Conservation (phyloP, 2,329 filamentous ascomycete genomes). For the Colletotrichum euphorbiae region DNA sequence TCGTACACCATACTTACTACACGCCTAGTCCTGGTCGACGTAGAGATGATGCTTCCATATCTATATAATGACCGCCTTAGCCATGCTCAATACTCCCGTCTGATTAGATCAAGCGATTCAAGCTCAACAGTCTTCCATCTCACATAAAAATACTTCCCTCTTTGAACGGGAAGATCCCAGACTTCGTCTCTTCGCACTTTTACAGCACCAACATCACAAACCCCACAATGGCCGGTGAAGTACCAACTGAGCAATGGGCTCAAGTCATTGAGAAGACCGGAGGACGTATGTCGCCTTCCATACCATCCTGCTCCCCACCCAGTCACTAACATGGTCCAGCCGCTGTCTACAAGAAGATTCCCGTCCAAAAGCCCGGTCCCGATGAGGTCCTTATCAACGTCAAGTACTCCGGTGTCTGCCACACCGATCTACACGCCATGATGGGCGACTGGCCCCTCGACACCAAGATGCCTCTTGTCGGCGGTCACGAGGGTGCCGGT, state of each 20-base stretch:
- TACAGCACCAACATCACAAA: neutral
- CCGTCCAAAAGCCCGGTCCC: constrained; percentile 82
- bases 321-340: constrained; percentile 53
- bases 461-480: constrained; percentile 87
- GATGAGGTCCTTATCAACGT: constrained; percentile 94
- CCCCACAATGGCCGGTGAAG: constrained; percentile 30
- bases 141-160: constrained; percentile 21
- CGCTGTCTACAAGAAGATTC: constrained; percentile 81
- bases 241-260: constrained; percentile 90
- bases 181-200: constrained; percentile 1
- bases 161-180: constrained; percentile 8
- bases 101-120: constrained; percentile 31
- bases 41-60: constrained; percentile 27
- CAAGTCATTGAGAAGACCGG: constrained; percentile 88
- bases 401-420: constrained; percentile 91
- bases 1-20: constrained; percentile 29
- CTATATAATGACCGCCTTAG: constrained; percentile 34
- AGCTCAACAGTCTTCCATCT: constrained; percentile 25
- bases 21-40: constrained; percentile 7
- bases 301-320: neutral
- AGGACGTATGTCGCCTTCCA: constrained; percentile 63
- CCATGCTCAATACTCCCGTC: constrained; percentile 15
- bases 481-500: constrained; percentile 84
- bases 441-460: constrained; percentile 90
- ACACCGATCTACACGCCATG: constrained; percentile 84